Conservation (phyloP, 2,329 filamentous ascomycete species). For the Neopestalotiopsis sp. region DNA sequence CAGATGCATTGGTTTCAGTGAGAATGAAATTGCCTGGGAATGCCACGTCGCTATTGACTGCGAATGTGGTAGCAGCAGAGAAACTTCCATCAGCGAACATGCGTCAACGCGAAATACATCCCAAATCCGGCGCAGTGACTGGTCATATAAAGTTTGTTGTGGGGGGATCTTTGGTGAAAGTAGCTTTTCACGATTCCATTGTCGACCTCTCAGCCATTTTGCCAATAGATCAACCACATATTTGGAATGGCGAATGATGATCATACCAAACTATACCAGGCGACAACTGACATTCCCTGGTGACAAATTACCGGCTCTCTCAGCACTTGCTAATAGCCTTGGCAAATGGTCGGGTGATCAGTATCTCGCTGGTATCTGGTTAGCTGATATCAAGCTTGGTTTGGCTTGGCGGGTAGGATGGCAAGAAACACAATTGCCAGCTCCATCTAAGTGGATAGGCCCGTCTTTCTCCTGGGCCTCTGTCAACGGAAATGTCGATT, state of each 20-base stretch:
- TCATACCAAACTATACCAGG: background rate
- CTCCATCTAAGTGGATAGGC: background rate
- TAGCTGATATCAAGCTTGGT: background rate
- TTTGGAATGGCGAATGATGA: background rate
- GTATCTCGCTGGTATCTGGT: slow-evolving; percentile 2
- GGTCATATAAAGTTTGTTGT: background rate
- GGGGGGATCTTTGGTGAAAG: background rate
- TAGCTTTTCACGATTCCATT: background rate
- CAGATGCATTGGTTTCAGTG: slow-evolving; percentile 2
- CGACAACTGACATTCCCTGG: background rate
- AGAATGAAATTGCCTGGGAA: slow-evolving; percentile 3
- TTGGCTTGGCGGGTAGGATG: background rate
- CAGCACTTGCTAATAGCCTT: background rate
- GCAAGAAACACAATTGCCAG: background rate
- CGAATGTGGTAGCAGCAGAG: background rate
- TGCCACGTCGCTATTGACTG: background rate
- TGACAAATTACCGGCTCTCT: background rate
- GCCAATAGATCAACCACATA: background rate
- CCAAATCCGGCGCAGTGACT: background rate
- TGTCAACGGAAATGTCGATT: background rate
- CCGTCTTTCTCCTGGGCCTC: background rate
- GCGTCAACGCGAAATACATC: background rate
- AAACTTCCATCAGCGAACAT: background rate
- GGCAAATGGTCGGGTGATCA: background rate
- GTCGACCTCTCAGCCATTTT: background rate